Evolutionary conservation across 2,329 filamentous ascomycete genomes (phyloP).

Genomic region (Ascochyta rabiei): DNA sequence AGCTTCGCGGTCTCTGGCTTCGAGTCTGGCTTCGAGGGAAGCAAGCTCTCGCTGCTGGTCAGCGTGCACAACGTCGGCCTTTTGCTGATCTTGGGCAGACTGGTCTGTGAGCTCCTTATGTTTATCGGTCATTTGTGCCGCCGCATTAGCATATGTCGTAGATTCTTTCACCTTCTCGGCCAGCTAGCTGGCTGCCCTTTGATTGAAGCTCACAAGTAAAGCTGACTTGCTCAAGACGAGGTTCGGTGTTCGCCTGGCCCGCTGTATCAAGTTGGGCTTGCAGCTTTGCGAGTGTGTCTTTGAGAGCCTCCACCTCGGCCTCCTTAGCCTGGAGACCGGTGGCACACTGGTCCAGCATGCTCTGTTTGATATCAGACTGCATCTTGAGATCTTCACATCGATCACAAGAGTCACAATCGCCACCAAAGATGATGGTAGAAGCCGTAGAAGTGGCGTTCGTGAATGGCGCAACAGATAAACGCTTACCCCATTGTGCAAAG

Average conservation of each 20-base stretch:
- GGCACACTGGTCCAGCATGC: constrained; percentile 1
- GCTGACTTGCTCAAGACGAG: neutral
- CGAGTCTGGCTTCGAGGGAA: neutral
- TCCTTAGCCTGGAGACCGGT: neutral
- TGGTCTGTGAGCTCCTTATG: neutral
- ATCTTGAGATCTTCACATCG: constrained; percentile 5
- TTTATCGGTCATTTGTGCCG: neutral
- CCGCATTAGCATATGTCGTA: neutral
- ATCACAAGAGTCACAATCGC: neutral
- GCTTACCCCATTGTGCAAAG: neutral
- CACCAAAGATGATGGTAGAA: neutral
- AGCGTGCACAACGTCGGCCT: neutral
- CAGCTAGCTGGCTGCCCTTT: neutral
- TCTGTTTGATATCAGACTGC: constrained; percentile 7
- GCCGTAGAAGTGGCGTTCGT: neutral
- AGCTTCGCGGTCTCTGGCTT: neutral
- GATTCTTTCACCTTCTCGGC: neutral
- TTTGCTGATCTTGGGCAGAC: neutral
- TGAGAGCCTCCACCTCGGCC: neutral
- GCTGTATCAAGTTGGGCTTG: neutral
- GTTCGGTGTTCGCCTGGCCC: neutral
- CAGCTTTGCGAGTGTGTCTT: neutral
- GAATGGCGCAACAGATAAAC: neutral
- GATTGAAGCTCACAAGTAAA: neutral
- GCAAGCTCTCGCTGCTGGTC: neutral